Percentiles rank a stretch among this genome's conserved stretches.
phyloP scores from a whole-genome alignment of 2,329 filamentous ascomycete genomes.

The Fusarium xyrophilum region DNA sequence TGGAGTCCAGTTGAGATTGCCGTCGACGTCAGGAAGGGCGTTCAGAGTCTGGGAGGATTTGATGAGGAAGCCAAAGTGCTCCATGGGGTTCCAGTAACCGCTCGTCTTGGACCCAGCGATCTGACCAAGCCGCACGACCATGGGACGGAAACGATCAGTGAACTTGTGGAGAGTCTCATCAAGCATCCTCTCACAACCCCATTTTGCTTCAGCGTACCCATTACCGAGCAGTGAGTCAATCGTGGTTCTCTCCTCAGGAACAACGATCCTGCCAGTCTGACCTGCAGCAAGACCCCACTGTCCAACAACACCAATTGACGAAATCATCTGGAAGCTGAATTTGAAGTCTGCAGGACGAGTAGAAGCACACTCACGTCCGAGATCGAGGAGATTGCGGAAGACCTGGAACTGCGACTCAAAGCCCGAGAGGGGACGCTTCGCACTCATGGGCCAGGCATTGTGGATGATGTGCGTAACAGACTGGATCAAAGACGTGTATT shows the following conservation, averaged over 20 bases:
- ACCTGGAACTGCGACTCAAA: constrained; percentile 34
- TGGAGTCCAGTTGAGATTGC: constrained; percentile 25
- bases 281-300: constrained; percentile 17
- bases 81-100: constrained; percentile 37
- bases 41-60: constrained; percentile 33
- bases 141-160: constrained; percentile 26
- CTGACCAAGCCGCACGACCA: constrained; percentile 34
- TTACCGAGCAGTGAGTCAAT: constrained; percentile 23
- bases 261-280: constrained; percentile 17
- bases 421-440: constrained; percentile 24
- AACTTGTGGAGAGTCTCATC: constrained; percentile 33
- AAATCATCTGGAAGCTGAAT: constrained; percentile 30
- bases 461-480: constrained; percentile 24
- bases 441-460: constrained; percentile 37
- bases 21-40: constrained; percentile 20
- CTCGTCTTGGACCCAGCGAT: constrained; percentile 36
- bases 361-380: not conserved
- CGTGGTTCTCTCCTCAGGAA: constrained; percentile 16
- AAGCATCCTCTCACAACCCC: constrained; percentile 35
- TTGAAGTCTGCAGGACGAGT: constrained; percentile 8
- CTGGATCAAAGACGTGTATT: not conserved
- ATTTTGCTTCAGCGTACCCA: constrained; percentile 34
- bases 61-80: constrained; percentile 36
- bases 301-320: constrained; percentile 16
- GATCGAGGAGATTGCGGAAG: constrained; percentile 27